Percentiles rank a stretch among this genome's conserved stretches.
Evolutionary conservation across 2,329 filamentous ascomycete genomes (phyloP).

Genomic region (Aurifilum marmelostoma): DNA sequence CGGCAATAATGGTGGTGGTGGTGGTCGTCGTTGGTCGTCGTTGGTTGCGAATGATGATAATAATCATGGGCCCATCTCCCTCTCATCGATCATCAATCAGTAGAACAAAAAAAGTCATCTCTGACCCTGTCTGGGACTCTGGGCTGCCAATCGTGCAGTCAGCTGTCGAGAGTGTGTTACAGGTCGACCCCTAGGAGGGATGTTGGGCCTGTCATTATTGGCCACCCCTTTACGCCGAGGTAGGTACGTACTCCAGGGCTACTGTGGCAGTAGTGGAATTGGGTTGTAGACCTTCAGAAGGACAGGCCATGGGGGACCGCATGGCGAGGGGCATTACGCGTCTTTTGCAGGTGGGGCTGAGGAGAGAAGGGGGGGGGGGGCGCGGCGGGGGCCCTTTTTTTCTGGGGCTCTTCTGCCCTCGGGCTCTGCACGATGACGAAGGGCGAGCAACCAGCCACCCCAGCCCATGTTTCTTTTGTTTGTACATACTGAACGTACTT

Average conservation of each 20-base stretch:
- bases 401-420: background rate
- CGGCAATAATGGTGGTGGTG: background rate
- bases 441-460: constrained; percentile 14
- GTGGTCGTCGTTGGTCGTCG: no score
- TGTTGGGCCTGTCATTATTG: background rate
- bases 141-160: background rate
- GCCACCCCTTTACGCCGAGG: background rate
- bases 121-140: constrained; percentile 6
- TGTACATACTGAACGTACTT: no score
- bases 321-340: constrained; percentile 23
- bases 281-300: background rate
- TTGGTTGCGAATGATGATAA: background rate
- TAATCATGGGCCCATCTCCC: background rate
- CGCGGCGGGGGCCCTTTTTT: no score
- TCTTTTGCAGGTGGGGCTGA: constrained; percentile 13
- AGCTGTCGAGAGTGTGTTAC: constrained; percentile 7
- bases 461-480: background rate
- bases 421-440: constrained; percentile 21
- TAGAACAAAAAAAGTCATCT: background rate
- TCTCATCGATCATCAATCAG: background rate
- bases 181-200: background rate
- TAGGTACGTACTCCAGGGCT: background rate
- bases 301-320: background rate
- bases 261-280: background rate
- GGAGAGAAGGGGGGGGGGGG: no score